phyloP scores from a whole-genome alignment of 2,329 filamentous ascomycete species.

The Aspergillus ibericus region DNA sequence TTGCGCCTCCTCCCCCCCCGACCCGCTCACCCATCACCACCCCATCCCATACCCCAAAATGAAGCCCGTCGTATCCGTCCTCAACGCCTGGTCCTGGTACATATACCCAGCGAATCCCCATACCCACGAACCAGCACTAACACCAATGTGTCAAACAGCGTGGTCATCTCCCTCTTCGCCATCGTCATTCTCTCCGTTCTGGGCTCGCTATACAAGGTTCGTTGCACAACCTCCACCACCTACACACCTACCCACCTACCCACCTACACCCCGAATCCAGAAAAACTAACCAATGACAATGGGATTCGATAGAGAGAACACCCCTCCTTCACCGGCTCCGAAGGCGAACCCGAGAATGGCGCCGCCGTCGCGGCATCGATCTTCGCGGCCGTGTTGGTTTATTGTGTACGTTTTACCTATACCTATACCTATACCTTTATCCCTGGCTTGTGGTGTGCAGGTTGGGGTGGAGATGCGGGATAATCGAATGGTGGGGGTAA shows the following conservation, averaged over 20 bases:
- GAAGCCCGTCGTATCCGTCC: slow-evolving; percentile 90
- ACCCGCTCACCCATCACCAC: neutral
- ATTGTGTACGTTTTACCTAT: slow-evolving; percentile 76
- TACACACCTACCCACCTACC: no score
- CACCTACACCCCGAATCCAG: neutral
- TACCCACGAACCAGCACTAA: slow-evolving; percentile 11
- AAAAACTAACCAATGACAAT: neutral
- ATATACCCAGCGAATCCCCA: slow-evolving; percentile 13
- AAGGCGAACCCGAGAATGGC: slow-evolving; percentile 68
- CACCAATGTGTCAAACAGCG: slow-evolving; percentile 53
- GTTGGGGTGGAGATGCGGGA: no score
- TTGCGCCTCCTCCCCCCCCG: neutral
- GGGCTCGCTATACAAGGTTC: slow-evolving; percentile 70
- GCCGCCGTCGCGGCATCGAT: slow-evolving; percentile 78
- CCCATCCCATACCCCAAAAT: slow-evolving; percentile 55
- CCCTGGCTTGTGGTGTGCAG: no score
- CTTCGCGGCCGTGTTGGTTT: slow-evolving; percentile 85
- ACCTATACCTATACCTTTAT: no score
- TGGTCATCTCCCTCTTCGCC: slow-evolving; percentile 64
- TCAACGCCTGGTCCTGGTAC: slow-evolving; percentile 95
- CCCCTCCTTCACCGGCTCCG: slow-evolving; percentile 78
- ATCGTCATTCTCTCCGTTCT: slow-evolving; percentile 66
- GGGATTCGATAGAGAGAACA: slow-evolving; percentile 57
- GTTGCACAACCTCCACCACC: slow-evolving; percentile 26
- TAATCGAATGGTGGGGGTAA: no score